Evolutionary conservation across 129 eudicot species (phyloP), one percentile per base, ranked within the genome.

Genomic region (Apium graveolens): DNA sequence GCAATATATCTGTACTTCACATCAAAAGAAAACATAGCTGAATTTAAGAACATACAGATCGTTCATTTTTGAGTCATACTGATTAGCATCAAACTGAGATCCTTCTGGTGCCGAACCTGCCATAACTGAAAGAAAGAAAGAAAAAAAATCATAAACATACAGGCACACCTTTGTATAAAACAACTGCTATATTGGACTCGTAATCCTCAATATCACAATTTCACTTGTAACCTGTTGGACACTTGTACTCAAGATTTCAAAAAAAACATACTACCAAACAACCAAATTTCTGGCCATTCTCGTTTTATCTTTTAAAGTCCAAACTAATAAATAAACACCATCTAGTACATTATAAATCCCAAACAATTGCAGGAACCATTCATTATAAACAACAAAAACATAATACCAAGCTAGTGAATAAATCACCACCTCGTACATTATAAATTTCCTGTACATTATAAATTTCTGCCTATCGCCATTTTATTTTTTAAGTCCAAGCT

Each of bases 91-190:
- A 80, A 88, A 88, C 80, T 86, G 90, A 32, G 92, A 88, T 70
- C 88, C 86, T 82, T 88, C 92, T 49, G 90, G 86, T 73, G 90
- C 87, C 42, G 37, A 57, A 14, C 86, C 88, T 51, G 92, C 92
- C 90, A 88, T 86, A 82, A 86, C 90, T 29, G 85, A 80, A 81
- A 57, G 16, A 57, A n/a, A n/a, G 32, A 84, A 0, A 32, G n/a
- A n/a, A n/a, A 70, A 71, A 42, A 55, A 75, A 17, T n/a, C 57
- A 55, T 39, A 46, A 78, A 60, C n/a, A 35, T 32, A 38, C n/a
- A n/a, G n/a, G 2, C 42, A 57, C 26, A 71, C 3, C 4, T 49
- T 35, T 13, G 26, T 76, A 70, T 55, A 12, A 55, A 24, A n/a
- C 26, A n/a, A n/a, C n/a, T 18, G 26, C 60, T 5, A 51, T 18